Evolutionary conservation across 129 eudicot species (phyloP).

Genomic region (Artemisia annua): DNA sequence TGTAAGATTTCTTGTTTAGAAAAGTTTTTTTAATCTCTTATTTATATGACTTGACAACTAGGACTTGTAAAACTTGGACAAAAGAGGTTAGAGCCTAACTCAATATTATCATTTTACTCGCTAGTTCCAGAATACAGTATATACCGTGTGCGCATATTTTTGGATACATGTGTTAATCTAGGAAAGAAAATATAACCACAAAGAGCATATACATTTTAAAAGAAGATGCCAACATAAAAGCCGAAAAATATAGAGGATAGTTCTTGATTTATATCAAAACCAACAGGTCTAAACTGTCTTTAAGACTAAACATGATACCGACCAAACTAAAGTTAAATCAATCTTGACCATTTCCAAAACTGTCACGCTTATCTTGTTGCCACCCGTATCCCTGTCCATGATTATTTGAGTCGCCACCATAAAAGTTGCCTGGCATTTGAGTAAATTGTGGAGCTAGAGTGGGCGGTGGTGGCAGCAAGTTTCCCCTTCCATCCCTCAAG

Average conservation of each 20-base stretch:
- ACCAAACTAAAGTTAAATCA: constrained; percentile 14
- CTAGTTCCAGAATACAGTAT: background rate
- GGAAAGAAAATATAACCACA: background rate
- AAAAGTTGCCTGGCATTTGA: constrained; percentile 32
- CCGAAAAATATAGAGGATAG: background rate
- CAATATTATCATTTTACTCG: background rate
- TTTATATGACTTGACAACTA: too few species aligned
- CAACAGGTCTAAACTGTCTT: constrained; percentile 11
- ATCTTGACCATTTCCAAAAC: constrained; percentile 42
- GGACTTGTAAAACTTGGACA: too few species aligned
- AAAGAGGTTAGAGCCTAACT: too few species aligned
- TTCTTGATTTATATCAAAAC: background rate
- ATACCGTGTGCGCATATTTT: background rate
- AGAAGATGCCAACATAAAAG: background rate
- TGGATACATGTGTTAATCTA: too few species aligned
- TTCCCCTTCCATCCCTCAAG: too few species aligned
- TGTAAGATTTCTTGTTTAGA: too few species aligned
- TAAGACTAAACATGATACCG: constrained; percentile 15
- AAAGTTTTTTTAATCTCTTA: too few species aligned
- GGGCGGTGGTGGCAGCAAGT: constrained; percentile 31
- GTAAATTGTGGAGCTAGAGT: constrained; percentile 31
- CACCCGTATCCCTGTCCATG: constrained; percentile 53
- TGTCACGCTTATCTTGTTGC: constrained; percentile 50
- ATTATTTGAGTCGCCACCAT: constrained; percentile 42
- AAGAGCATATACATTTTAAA: background rate